These are phyloP conservation scores for Chaetomiaceae sp. DNA, from an alignment of 2,329 filamentous ascomycete genomes.

Conservation along the genomic window DNA sequence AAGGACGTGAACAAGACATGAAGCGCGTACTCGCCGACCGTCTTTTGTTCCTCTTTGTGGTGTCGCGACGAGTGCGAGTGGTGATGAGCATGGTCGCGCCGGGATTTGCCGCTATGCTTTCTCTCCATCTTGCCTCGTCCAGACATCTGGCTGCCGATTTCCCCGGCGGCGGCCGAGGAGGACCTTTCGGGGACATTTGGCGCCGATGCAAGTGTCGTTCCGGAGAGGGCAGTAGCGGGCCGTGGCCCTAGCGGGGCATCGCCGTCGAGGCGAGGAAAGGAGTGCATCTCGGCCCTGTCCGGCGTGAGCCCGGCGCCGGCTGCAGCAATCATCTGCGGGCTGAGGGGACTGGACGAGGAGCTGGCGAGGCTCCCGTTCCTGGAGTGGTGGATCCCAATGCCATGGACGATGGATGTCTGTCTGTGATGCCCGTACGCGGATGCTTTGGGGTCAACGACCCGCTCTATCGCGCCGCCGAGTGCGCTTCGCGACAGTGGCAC, in stretches of 20 bases:
- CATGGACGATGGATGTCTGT: conserved; percentile 95
- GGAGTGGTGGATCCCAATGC: conserved; percentile 71
- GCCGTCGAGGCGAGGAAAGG: conserved; percentile 43
- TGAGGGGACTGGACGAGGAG: conserved; percentile 76
- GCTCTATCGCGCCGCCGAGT: conserved; percentile 44
- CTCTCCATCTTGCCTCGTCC: conserved; percentile 54
- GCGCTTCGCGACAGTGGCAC: conserved; percentile 38
- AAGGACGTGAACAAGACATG: conserved; percentile 98
- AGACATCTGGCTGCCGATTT: conserved; percentile 34
- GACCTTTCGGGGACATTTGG: conserved; percentile 41
- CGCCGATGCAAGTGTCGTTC: conserved; percentile 33
- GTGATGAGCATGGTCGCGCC: conserved; percentile 69
- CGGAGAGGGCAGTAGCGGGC: conserved; percentile 47
- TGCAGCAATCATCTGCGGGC: conserved; percentile 77
- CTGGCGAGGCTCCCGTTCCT: conserved; percentile 84
- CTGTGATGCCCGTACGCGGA: conserved; percentile 78
- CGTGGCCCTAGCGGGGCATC: conserved; percentile 39
- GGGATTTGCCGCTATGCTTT: conserved; percentile 60
- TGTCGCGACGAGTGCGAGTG: conserved; percentile 72
- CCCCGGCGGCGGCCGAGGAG: conserved; percentile 44
- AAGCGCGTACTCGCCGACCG: conserved; percentile 94
- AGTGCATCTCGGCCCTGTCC: conserved; percentile 50
- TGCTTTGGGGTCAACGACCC: conserved; percentile 52
- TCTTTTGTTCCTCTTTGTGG: conserved; percentile 73
- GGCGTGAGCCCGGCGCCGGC: conserved; percentile 53